Conservation (phyloP, 805 yeast species). For the Ogataea salicorniae region DNA sequence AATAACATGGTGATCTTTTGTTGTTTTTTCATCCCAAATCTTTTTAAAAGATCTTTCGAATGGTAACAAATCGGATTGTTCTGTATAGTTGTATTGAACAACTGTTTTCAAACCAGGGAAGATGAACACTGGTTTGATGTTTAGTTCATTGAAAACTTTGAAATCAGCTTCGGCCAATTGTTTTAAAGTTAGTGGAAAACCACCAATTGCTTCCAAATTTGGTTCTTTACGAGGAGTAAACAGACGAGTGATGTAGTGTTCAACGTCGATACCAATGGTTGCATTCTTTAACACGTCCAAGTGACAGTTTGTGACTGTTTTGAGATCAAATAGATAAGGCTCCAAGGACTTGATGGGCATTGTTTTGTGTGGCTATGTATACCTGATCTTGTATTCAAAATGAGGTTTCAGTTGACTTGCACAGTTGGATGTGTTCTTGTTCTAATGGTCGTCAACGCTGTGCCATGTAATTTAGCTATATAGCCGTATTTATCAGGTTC, state of each 20-base stretch:
- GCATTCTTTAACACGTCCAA: conserved; percentile 61
- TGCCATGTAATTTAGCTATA: too few species aligned
- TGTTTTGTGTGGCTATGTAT: not conserved
- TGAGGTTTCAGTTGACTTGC: too few species aligned
- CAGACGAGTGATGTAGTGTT: conserved; percentile 65
- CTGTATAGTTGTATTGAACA: conserved; percentile 24
- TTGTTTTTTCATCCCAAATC: conserved; percentile 39
- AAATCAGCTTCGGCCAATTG: conserved; percentile 58
- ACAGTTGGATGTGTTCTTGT: too few species aligned
- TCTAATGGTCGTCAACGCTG: too few species aligned
- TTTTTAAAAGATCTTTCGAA: conserved; percentile 40
- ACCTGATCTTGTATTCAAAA: too few species aligned
- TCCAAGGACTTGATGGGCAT: conserved; percentile 53
- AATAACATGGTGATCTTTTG: conserved; percentile 21
- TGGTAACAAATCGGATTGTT: conserved; percentile 25
- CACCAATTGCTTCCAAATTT: conserved; percentile 72
- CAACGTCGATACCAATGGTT: conserved; percentile 78
- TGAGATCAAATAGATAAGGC: conserved; percentile 61
- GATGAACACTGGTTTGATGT: conserved; percentile 75
- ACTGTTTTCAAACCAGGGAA: conserved; percentile 59
- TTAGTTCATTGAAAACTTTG: conserved; percentile 49
- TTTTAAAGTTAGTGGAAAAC: conserved; percentile 62
- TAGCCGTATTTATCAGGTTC: too few species aligned
- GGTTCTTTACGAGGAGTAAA: conserved; percentile 62
- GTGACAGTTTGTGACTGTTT: conserved; percentile 51